Percentiles rank a stretch among this genome's conserved stretches.
These are phyloP conservation scores for Schoenoplectus tabernaemontani DNA, from an alignment of 202 grass and related monocot species.

Conservation along the genomic window DNA sequence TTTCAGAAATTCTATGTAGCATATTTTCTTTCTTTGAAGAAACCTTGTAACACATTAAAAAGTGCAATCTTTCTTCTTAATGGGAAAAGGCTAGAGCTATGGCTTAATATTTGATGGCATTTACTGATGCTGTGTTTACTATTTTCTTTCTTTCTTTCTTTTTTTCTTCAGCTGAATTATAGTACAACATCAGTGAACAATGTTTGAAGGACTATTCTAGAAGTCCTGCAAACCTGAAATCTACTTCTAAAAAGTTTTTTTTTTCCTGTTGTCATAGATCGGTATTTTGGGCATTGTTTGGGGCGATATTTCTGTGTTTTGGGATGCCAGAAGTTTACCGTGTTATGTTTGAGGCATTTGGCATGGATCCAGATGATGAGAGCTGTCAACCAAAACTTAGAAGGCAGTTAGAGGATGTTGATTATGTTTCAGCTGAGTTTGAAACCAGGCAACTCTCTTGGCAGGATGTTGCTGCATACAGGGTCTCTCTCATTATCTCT, in stretches of 20 bases:
- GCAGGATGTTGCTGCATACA: constrained; percentile 86
- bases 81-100: not conserved
- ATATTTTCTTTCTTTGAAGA: too few relatives aligned
- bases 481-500: constrained; percentile 36
- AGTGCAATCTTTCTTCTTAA: not conserved
- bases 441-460: constrained; percentile 67
- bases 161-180: not conserved
- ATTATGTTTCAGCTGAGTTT: constrained; percentile 97
- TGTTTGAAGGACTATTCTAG: not conserved
- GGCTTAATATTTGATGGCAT: not conserved
- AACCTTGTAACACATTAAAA: too few relatives aligned
- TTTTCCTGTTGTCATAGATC: constrained; percentile 34
- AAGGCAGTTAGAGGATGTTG: constrained; percentile 91
- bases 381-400: constrained; percentile 84
- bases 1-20: not conserved
- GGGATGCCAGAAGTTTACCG: constrained; percentile 98
- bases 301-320: constrained; percentile 98
- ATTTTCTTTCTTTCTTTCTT: not conserved
- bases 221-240: not conserved
- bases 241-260: constrained; percentile 8
- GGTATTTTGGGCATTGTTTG: constrained; percentile 98
- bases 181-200: not conserved
- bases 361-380: constrained; percentile 89
- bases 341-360: constrained; percentile 92
- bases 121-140: not conserved